phyloP scores from a whole-genome alignment of 169 alveolate genomes.

The Besnoitia besnoiti region DNA sequence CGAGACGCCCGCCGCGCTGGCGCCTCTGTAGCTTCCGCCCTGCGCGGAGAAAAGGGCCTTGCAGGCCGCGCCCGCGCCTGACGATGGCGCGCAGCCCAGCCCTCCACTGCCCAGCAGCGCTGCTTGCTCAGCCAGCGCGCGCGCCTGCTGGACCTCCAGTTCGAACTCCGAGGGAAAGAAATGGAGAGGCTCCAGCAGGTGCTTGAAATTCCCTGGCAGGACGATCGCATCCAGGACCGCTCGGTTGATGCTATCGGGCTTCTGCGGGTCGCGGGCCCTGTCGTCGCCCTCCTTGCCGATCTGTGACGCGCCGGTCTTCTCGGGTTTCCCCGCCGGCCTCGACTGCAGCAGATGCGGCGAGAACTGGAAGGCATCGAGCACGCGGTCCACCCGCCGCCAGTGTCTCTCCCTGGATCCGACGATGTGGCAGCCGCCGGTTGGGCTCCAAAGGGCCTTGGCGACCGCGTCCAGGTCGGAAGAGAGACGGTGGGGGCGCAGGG shows the following conservation, averaged over 20 bases:
- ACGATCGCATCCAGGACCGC: not conserved
- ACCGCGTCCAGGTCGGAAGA: not conserved
- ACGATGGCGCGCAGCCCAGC: too few species aligned
- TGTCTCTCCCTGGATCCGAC: not conserved
- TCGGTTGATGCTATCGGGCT: too few species aligned
- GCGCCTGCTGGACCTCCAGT: not conserved
- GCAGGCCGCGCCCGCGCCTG: too few species aligned
- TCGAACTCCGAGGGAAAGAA: not conserved
- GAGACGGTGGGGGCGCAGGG: not conserved
- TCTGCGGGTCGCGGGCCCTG: not conserved
- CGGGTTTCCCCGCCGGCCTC: not conserved
- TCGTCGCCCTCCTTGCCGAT: not conserved
- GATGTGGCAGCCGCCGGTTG: not conserved
- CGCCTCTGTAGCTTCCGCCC: not conserved
- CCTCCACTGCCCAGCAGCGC: not conserved
- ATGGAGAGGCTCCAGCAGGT: not conserved
- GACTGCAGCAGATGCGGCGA: not conserved
- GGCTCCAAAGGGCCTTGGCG: not conserved
- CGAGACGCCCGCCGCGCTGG: not conserved
- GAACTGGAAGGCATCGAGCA: not conserved
- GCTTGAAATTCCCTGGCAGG: not conserved
- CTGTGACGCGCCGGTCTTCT: not conserved
- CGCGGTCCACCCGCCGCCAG: constrained; percentile 14
- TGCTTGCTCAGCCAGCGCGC: not conserved
- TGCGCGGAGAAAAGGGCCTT: too few species aligned